phyloP scores from a whole-genome alignment of 192 early-diverging fungal genomes.

The Cladochytrium replicatum region DNA sequence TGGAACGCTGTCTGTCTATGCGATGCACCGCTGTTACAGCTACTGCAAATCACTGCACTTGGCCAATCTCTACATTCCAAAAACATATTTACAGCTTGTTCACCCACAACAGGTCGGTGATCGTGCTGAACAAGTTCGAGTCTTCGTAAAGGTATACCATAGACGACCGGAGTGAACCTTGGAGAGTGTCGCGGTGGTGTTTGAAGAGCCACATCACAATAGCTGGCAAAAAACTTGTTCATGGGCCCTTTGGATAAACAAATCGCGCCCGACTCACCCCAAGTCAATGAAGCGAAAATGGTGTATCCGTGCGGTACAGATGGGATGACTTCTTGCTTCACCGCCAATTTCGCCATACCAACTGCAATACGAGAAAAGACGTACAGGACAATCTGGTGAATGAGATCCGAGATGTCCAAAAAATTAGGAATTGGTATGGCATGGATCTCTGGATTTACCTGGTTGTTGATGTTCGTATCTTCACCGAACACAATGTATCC shows the following conservation, averaged over 20 bases:
- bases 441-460: conserved; percentile 39
- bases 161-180: conserved; percentile 81
- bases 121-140: conserved; percentile 66
- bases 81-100: conserved; percentile 54
- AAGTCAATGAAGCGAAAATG: conserved; percentile 84
- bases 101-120: conserved; percentile 70
- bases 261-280: conserved; percentile 48
- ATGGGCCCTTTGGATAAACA: neutral
- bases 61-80: too few species aligned
- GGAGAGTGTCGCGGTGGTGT: conserved; percentile 75
- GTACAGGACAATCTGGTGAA: conserved; percentile 75
- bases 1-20: too few species aligned
- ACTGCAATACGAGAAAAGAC: conserved; percentile 85
- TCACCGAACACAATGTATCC: conserved; percentile 92
- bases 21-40: too few species aligned
- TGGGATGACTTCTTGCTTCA: conserved; percentile 59
- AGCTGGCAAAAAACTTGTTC: conserved; percentile 9
- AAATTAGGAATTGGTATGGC: neutral
- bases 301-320: conserved; percentile 74
- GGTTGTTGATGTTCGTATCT: conserved; percentile 92
- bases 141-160: conserved; percentile 95
- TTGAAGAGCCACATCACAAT: conserved; percentile 92
- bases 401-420: conserved; percentile 5
- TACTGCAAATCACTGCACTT: too few species aligned
- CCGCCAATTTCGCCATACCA: conserved; percentile 72